Base-by-base conservation (phyloP, 1,284 basidiomycete genomes). In the Cryptococcus jaspeensis region DNA sequence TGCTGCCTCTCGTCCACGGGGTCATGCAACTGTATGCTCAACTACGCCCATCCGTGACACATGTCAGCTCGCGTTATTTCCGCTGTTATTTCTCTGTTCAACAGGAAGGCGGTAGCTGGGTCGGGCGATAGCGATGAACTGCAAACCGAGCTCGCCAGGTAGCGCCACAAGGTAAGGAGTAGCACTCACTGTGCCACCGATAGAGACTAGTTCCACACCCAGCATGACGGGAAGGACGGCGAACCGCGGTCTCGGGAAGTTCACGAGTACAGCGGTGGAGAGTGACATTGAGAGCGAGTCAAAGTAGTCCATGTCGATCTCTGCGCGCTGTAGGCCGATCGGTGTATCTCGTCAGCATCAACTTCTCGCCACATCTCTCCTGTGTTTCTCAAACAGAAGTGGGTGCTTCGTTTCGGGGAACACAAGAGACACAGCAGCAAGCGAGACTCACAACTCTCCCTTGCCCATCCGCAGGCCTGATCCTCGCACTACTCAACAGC, bases 221-320 rank as follows among this genome's bases (percentile, higher is more conserved):
- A 84, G 74, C 9, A 79, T 78, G 40, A 84, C 79, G 1, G 83
- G 83, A 9, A 84, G 68, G 5, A 83, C 80, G 5, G 83, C 83
- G 59, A 84, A 84, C 5, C 81, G 70, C 5, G 82, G 80, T 38
- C 79, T 75, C 22, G 83, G 82, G 52, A 83, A 81, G 66, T 84
- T 84, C 70, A 84, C 72, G 18, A 83, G 69, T 5, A 84, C 76
- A n/a, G 79, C 77, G 0, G 83, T 84, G 13, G 82, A 80, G 37
- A 84, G 73, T 5, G 80, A 76, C 5, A 84, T 70, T 5, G 79
- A 78, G 35, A 83, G 71, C 8, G 78, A 76, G 63, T 84, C 83
- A 13, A 73, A 67, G 62, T 83, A 84, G 65, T 83, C 82, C 39
- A 84, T 62, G 61, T 84, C 82, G 22, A 83, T 74, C 67, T 84